Percentiles rank a stretch among this genome's conserved stretches.
Evolutionary conservation across 1,139 yeast genomes (phyloP).

Genomic region (Geotrichum siamense): DNA sequence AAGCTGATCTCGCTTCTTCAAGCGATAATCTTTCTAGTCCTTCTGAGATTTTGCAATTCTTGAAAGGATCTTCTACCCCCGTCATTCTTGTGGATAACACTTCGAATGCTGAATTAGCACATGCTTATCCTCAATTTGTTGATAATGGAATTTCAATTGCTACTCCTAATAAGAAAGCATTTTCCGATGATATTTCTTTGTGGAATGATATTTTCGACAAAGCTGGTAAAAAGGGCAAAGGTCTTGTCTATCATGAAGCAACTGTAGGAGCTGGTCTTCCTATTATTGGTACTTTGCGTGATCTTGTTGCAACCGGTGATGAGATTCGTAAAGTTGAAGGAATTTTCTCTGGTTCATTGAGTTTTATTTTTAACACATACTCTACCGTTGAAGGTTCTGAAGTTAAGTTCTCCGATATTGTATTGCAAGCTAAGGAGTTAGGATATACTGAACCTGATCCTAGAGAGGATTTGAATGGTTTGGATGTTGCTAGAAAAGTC

Average conservation of each 20-base stretch:
- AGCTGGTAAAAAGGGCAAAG: constrained; percentile 48
- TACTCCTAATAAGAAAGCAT: constrained; percentile 96
- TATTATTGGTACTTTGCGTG: constrained; percentile 78
- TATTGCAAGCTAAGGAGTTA: constrained; percentile 72
- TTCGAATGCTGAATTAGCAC: constrained; percentile 70
- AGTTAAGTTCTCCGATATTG: constrained; percentile 82
- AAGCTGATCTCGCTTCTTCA: constrained; percentile 38
- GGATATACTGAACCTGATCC: constrained; percentile 99
- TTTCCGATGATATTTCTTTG: constrained; percentile 64
- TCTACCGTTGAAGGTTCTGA: constrained; percentile 56
- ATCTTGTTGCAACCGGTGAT: constrained; percentile 86
- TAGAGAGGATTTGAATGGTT: constrained; percentile 94
- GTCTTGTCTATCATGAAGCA: constrained; percentile 92
- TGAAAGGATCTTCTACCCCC: constrained; percentile 63
- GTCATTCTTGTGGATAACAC: constrained; percentile 90
- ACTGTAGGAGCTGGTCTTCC: constrained; percentile 99
- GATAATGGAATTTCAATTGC: constrained; percentile 83
- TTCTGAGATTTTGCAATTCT: constrained; percentile 52
- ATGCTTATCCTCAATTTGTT: constrained; percentile 66
- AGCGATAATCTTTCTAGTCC: constrained; percentile 48
- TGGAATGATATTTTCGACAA: constrained; percentile 70
- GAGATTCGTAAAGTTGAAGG: constrained; percentile 88
- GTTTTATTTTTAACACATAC: constrained; percentile 92
- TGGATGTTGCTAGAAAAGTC: constrained; percentile 96
- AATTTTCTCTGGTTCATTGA: constrained; percentile 89